These are phyloP conservation scores for Neoarthrinium moseri DNA, from an alignment of 2,329 filamentous ascomycete species.

Conservation along the genomic window DNA sequence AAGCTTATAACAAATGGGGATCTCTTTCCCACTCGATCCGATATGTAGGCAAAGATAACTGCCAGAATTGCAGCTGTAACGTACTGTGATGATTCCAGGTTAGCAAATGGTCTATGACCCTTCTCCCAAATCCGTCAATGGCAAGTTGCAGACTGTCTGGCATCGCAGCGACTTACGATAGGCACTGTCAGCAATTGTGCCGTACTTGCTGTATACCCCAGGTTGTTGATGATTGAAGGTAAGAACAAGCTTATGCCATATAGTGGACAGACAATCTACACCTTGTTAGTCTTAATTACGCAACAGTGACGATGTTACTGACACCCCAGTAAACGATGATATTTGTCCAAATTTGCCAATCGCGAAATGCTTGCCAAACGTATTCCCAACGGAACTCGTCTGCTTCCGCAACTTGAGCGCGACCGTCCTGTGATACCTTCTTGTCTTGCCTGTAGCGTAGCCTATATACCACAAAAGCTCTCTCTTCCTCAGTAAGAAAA, in stretches of 20 bases:
- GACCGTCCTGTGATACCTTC: slow-evolving; percentile 42
- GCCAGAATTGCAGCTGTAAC: slow-evolving; percentile 63
- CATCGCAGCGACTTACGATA: slow-evolving; percentile 28
- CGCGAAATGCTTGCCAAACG: slow-evolving; percentile 68
- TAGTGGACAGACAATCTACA: slow-evolving; percentile 50
- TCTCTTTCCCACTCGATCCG: slow-evolving; percentile 52
- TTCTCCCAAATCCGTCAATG: too few species aligned
- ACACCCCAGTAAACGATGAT: slow-evolving; percentile 66
- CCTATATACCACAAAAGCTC: slow-evolving; percentile 67
- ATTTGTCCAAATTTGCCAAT: slow-evolving; percentile 74
- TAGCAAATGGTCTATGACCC: too few species aligned
- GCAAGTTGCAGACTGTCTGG: neutral
- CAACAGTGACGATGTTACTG: slow-evolving; percentile 34
- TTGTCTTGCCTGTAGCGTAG: slow-evolving; percentile 62
- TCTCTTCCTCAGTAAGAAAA: slow-evolving; percentile 73
- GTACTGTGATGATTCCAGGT: too few species aligned
- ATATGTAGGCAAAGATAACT: slow-evolving; percentile 51
- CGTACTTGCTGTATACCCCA: slow-evolving; percentile 55
- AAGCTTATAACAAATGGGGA: slow-evolving; percentile 55
- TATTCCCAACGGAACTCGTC: slow-evolving; percentile 77
- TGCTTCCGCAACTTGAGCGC: slow-evolving; percentile 53
- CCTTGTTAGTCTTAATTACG: slow-evolving; percentile 31
- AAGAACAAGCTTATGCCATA: slow-evolving; percentile 59
- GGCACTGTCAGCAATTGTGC: slow-evolving; percentile 64
- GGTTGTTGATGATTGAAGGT: slow-evolving; percentile 61